phyloP scores from a whole-genome alignment of 2,329 filamentous ascomycete species.

The Scedosporium apiospermum region DNA sequence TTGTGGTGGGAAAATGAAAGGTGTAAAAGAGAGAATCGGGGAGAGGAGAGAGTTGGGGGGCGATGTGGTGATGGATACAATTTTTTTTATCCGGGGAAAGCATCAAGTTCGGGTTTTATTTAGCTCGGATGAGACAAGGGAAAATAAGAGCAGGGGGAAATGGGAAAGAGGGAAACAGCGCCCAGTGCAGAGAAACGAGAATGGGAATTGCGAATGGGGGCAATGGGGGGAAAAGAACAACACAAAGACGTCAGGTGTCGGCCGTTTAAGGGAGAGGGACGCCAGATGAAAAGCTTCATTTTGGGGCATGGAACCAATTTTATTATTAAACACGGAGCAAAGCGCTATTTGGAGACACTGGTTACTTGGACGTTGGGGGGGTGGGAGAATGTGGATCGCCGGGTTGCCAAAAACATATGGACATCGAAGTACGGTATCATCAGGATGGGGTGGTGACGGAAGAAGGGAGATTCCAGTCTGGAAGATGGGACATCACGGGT shows the following conservation, averaged over 20 bases:
- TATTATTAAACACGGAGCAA: constrained; percentile 7
- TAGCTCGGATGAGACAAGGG: constrained; percentile 7
- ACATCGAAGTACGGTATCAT: constrained; percentile 6
- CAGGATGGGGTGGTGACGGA: background rate
- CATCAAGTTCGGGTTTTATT: constrained; percentile 7
- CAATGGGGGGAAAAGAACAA: background rate
- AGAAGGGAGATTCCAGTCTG: background rate
- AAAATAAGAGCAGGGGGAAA: constrained; percentile 3
- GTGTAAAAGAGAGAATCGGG: constrained; percentile 1
- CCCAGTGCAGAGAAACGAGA: background rate
- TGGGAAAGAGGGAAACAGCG: constrained; percentile 1
- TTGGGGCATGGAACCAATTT: background rate
- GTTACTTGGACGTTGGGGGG: background rate
- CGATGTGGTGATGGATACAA: constrained; percentile 4
- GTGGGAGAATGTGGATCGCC: constrained; percentile 2
- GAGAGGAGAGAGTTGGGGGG: background rate
- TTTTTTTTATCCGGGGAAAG: constrained; percentile 2
- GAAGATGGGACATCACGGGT: background rate
- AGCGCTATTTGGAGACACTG: background rate
- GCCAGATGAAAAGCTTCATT: constrained; percentile 2
- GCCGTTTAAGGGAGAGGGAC: background rate
- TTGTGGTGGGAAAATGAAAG: constrained; percentile 9
- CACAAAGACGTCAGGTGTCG: constrained; percentile 4
- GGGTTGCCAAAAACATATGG: constrained; percentile 1
- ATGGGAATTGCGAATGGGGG: background rate